Evolutionary conservation across 2,329 filamentous ascomycete species (phyloP).

Genomic region (Penicillium sp.): DNA sequence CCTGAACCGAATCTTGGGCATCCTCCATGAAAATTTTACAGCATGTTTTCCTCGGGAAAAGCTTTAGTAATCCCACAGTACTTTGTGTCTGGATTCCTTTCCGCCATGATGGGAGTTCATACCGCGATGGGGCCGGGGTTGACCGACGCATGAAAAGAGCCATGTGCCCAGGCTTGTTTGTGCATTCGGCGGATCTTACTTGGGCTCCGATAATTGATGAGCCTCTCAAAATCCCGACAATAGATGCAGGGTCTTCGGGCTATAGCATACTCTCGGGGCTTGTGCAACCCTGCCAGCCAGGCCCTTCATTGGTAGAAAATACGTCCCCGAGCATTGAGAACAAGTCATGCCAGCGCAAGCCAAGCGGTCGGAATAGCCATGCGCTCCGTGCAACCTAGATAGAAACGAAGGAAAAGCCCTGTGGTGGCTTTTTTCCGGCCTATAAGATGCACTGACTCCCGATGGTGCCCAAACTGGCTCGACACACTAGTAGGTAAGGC

Average conservation of each 20-base stretch:
- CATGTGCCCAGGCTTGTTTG: neutral
- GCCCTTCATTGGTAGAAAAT: neutral
- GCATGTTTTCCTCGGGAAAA: neutral
- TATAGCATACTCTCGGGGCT: neutral
- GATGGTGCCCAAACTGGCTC: neutral
- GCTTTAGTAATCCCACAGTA: neutral
- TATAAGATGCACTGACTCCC: neutral
- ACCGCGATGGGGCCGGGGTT: neutral
- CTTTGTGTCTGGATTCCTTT: neutral
- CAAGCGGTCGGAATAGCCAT: conserved; percentile 2
- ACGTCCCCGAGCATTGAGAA: neutral
- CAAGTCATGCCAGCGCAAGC: conserved; percentile 1
- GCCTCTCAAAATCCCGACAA: neutral
- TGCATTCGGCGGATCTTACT: neutral
- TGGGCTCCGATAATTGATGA: neutral
- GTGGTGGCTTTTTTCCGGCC: neutral
- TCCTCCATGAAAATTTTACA: neutral
- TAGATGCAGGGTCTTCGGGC: neutral
- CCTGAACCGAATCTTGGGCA: neutral
- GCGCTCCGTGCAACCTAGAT: neutral
- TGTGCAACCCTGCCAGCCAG: neutral
- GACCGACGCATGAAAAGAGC: neutral
- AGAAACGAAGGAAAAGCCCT: neutral
- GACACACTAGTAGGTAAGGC: neutral
- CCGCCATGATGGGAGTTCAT: neutral